These are phyloP conservation scores for Tephrocybe sp. DNA, from an alignment of 768 basidiomycete species.

Conservation along the genomic window DNA sequence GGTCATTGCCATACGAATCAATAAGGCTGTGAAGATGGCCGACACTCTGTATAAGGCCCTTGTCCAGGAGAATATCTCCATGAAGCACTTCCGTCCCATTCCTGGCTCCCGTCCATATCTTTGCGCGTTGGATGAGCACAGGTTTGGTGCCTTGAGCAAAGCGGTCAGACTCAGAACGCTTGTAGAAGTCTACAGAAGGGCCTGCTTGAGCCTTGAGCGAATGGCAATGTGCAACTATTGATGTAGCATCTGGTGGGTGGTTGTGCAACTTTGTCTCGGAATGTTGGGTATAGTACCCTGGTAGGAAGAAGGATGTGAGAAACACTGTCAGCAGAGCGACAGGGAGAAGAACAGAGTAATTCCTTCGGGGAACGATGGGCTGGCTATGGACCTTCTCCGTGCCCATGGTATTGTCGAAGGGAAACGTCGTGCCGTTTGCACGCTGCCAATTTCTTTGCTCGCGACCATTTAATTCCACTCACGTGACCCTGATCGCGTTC, in stretches of 20 bases:
- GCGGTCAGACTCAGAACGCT: slow-evolving; percentile 60
- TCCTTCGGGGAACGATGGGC: no score
- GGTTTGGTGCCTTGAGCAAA: slow-evolving; percentile 64
- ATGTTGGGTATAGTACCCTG: slow-evolving; percentile 4
- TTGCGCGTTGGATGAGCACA: slow-evolving; percentile 70
- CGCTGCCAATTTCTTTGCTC: no score
- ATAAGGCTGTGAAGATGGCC: slow-evolving; percentile 41
- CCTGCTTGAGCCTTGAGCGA: slow-evolving; percentile 40
- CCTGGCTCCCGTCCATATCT: slow-evolving; percentile 77
- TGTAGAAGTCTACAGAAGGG: slow-evolving; percentile 44
- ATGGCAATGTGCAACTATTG: slow-evolving; percentile 43
- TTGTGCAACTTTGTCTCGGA: neutral
- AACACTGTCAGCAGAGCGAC: neutral
- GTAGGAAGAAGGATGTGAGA: neutral
- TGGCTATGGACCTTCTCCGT: neutral
- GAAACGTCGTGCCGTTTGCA: slow-evolving; percentile 6
- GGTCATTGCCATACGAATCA: slow-evolving; percentile 29
- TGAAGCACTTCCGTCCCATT: slow-evolving; percentile 66
- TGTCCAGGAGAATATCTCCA: slow-evolving; percentile 70
- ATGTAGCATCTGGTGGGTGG: slow-evolving; percentile 21
- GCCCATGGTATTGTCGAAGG: neutral
- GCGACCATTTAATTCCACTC: neutral
- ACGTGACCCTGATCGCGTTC: slow-evolving; percentile 4
- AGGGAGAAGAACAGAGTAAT: neutral
- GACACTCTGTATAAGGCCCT: slow-evolving; percentile 63